Evolutionary conservation across 352 stramenopile genomes (phyloP), one percentile per base, ranked within the genome.

Genomic region (Phytophthora macrochlamydospora): DNA sequence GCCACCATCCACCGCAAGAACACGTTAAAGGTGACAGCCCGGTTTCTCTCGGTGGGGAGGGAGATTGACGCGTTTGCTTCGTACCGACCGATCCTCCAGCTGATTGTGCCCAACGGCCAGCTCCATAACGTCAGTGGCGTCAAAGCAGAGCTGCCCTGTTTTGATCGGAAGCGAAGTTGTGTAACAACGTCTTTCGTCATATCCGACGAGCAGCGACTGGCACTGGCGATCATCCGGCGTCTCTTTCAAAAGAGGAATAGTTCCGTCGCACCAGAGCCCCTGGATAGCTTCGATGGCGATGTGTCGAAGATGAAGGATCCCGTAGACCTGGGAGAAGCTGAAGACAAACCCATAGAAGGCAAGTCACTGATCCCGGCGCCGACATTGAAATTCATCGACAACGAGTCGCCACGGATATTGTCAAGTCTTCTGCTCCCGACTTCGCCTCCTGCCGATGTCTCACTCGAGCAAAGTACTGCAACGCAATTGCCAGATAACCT

Each of bases 81-180:
- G 0, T 89, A 89, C 50, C 69, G 69, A 3, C 56, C 75, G 3
- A 60, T 90, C 1, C 49, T 90, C 2, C 79, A 87, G 56, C 71
- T 90, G 8, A 60, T 90, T 29, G 71, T 88, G 13, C 69, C 81
- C 1, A 90, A 90, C 13, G 81, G 81, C 0, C 68, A 80, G 35
- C 45, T 84, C 1, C 65, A 67, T 2, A 71, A 54, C 44, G 53
- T 69, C 2, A 54, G 62, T 18, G 56, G 51, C 24, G 4, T 40
- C 12, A 69, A 54, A 18, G 31, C 30, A 1, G 55, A 61, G 1
- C n/a, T 37, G 7, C 31, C 54, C 35, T 5, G 11, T 13, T 40
- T 28, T 24, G 53, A 61, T 4, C 61, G 24, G 31, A 30, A 1
- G 42, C 28, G 37, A 18, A 49, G 59, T n/a, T 65, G 35, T 51